Evolutionary conservation across 208 protist genomes (phyloP).

Genomic region (Crithidia mellificae): DNA sequence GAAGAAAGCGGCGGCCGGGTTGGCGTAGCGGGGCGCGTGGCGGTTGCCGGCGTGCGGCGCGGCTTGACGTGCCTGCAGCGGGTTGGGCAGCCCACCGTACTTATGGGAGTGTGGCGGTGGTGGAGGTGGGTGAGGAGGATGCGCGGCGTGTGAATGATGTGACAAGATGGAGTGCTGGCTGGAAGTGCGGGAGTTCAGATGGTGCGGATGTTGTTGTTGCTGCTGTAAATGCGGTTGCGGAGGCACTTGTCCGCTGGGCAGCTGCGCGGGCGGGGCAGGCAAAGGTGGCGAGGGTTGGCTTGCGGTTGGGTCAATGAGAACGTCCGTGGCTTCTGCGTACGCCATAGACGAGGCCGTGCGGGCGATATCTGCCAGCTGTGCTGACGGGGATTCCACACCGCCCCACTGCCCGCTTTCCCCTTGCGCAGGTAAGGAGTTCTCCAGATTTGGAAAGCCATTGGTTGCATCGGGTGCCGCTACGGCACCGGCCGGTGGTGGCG

Average conservation of each 20-base stretch:
- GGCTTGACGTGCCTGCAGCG: not conserved
- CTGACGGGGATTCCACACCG: not conserved
- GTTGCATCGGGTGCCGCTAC: too few species aligned
- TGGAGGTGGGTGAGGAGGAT: not conserved
- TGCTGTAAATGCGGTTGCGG: not conserved
- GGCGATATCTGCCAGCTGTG: constrained; percentile 1
- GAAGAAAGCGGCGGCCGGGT: constrained; percentile 5
- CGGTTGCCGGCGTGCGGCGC: not conserved
- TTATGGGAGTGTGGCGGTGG: not conserved
- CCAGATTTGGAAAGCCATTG: not conserved
- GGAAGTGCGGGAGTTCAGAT: not conserved
- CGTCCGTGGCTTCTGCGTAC: constrained; percentile 14
- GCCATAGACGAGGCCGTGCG: constrained; percentile 3
- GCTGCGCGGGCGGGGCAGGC: not conserved
- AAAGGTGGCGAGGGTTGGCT: constrained; percentile 7
- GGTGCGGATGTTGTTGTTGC: not conserved
- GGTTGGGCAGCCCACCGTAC: constrained; percentile 9
- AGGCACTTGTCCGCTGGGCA: too few species aligned
- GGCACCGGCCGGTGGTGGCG: not conserved
- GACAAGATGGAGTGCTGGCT: not conserved
- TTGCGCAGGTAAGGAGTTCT: constrained; percentile 1
- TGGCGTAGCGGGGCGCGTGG: constrained; percentile 4
- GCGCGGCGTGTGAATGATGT: not conserved
- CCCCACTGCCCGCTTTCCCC: not conserved
- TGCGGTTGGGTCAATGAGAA: constrained; percentile 1